Conservation (phyloP, 257 asterid species). For the Solanum okadae region DNA sequence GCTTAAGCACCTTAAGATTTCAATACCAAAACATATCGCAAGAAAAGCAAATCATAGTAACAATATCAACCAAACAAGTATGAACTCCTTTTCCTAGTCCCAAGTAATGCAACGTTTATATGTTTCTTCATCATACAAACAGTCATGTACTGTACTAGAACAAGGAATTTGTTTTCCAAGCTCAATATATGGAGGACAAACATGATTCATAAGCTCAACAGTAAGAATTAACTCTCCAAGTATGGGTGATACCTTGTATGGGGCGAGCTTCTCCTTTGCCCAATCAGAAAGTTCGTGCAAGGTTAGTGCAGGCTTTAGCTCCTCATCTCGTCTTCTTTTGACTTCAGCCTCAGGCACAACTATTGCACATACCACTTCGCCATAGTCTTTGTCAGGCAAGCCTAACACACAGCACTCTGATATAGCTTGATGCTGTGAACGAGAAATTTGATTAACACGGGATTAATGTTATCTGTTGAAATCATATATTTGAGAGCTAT, state of each 20-base stretch:
- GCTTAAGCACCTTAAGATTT: neutral
- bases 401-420: constrained; percentile 94
- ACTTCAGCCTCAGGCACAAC: constrained; percentile 58
- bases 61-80: neutral
- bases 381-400: constrained; percentile 80
- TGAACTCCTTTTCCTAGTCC: neutral
- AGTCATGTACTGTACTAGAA: neutral
- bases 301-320: constrained; percentile 63
- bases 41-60: neutral
- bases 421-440: constrained; percentile 65
- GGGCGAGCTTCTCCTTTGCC: constrained; percentile 96
- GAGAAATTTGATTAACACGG: neutral
- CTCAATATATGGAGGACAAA: neutral
- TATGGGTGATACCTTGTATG: constrained; percentile 63
- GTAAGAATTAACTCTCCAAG: neutral
- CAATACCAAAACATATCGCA: neutral
- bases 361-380: constrained; percentile 78
- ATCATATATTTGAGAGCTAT: neutral
- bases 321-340: constrained; percentile 46
- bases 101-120: neutral
- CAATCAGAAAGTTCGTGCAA: constrained; percentile 65
- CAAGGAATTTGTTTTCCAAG: neutral
- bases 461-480: neutral
- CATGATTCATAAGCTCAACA: neutral
- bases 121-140: neutral